Evolutionary conservation across 1,284 basidiomycete species (phyloP).

Genomic region (Phellinidium pouzarii): DNA sequence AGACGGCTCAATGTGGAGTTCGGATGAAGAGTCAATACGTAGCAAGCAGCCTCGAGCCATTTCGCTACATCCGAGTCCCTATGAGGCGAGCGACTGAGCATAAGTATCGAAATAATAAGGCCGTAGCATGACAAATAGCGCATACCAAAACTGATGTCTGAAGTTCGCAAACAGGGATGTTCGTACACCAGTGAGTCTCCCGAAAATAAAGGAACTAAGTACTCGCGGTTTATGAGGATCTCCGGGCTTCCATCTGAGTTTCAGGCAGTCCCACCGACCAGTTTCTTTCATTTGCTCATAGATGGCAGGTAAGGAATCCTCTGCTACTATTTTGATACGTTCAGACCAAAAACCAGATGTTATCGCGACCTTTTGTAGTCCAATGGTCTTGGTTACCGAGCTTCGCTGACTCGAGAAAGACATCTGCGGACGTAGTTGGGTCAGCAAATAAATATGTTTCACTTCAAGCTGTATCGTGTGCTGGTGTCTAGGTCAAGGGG

Average conservation of each 20-base stretch:
- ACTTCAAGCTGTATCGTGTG: too few relatives aligned
- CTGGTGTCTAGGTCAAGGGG: too few relatives aligned
- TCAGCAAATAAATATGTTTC: too few relatives aligned
- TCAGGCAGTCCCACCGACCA: slow-evolving; percentile 23
- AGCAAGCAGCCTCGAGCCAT: slow-evolving; percentile 24
- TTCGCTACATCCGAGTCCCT: slow-evolving; percentile 25
- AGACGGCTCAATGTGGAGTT: slow-evolving; percentile 15
- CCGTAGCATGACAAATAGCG: background rate
- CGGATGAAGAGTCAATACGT: slow-evolving; percentile 14
- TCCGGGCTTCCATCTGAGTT: slow-evolving; percentile 23
- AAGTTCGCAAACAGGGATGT: background rate
- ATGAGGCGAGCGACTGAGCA: background rate
- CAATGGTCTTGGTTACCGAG: background rate
- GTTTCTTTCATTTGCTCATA: slow-evolving; percentile 22
- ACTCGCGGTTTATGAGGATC: slow-evolving; percentile 23
- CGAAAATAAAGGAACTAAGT: background rate
- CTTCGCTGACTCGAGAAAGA: too few relatives aligned
- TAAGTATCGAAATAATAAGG: too few relatives aligned
- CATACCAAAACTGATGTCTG: slow-evolving; percentile 24
- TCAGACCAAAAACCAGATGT: slow-evolving; percentile 20
- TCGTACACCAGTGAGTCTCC: too few relatives aligned
- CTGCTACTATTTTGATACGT: slow-evolving; percentile 14
- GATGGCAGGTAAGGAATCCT: slow-evolving; percentile 21
- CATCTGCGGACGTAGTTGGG: background rate
- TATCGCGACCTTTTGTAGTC: slow-evolving; percentile 16